Base-by-base conservation (phyloP, 2,329 filamentous ascomycete species). In the Fusarium proliferatum region DNA sequence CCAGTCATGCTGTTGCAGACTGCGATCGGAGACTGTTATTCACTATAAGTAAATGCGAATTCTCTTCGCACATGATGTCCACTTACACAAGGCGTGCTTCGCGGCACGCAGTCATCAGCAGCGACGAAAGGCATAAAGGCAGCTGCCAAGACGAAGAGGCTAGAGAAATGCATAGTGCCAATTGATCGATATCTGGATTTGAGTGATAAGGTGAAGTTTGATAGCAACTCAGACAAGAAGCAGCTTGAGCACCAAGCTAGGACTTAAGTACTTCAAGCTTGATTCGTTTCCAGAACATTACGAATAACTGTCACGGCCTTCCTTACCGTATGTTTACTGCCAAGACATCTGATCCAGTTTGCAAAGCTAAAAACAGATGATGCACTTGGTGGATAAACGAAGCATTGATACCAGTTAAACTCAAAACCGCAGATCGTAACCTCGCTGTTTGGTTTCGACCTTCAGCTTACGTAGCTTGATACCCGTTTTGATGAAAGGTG, bases 291-390 rank as follows among this genome's bases (percentile, higher is more conserved):
- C 9, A 16, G 26, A 19, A 4, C 26, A 48, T 11, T 2, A 16
- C 3, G 3, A 10, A 21, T 4, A 11, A 2, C 9, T 21, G 12
- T 2, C n/a, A 16, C 1, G 3, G 0, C 12, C 5, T 0, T 11
- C 17, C 2, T 52, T 26, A 38, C 33, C 33, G 33, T 21, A n/a
- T 26, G 1, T 12, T 26, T 1, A 26, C 2, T 6, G 17, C 49
- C 33, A 12, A 21, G 49, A 9, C 6, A 11, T 16, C 12, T 26
- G 9, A 16, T 26, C 33, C 33, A 38, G 9, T 26, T 3, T 23
- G 3, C 6, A 52, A 38, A 21, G n/a, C 13, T 21, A 6, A 9
- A 11, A 11, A 16, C 33, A 11, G 9, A 11, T 2, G 1, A 9
- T 38, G 11, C 2, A 5, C 17, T 53, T 53, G 13, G 49, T 21